Percentiles rank a stretch among this genome's conserved stretches.
phyloP scores from a whole-genome alignment of 2,329 filamentous ascomycete genomes.

The Colletotrichum plurivorum region DNA sequence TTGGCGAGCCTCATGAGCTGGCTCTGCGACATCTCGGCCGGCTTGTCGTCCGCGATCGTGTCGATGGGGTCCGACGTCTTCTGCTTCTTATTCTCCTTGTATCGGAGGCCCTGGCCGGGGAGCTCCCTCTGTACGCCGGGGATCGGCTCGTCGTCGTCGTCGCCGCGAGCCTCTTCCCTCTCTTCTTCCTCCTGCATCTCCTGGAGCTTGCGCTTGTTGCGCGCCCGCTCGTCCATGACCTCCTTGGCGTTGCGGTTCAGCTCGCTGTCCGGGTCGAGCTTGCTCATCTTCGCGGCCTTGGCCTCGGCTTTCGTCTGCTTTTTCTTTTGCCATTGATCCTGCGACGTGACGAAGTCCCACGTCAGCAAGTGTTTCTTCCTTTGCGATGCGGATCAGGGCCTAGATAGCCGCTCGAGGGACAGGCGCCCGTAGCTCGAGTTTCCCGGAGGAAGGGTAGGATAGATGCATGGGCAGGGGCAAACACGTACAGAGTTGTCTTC shows the following conservation, averaged over 20 bases:
- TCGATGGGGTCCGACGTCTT: conserved; percentile 52
- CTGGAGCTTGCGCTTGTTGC: conserved; percentile 85
- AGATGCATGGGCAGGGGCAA: conserved; percentile 23
- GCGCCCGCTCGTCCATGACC: conserved; percentile 83
- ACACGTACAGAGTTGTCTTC: conserved; percentile 84
- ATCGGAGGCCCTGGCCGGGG: conserved; percentile 75
- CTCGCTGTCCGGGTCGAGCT: conserved; percentile 90
- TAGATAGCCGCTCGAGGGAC: background rate
- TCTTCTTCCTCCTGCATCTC: conserved; percentile 68
- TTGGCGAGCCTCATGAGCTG: conserved; percentile 41
- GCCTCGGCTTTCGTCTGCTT: conserved; percentile 96
- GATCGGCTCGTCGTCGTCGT: conserved; percentile 57
- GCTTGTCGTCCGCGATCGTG: conserved; percentile 38
- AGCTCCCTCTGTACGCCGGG: conserved; percentile 71
- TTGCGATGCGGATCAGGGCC: conserved; percentile 12
- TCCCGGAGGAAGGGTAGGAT: background rate
- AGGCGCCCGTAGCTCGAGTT: background rate
- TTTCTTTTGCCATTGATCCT: conserved; percentile 96
- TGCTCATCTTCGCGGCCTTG: conserved; percentile 84
- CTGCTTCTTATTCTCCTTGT: conserved; percentile 67
- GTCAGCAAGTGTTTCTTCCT: conserved; percentile 12
- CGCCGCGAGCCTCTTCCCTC: conserved; percentile 47
- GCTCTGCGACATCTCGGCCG: conserved; percentile 41
- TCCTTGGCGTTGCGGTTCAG: conserved; percentile 88
- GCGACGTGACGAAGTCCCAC: conserved; percentile 33